Base-by-base conservation (phyloP, 352 stramenopile genomes). In the Elongisporangium senticosum region DNA sequence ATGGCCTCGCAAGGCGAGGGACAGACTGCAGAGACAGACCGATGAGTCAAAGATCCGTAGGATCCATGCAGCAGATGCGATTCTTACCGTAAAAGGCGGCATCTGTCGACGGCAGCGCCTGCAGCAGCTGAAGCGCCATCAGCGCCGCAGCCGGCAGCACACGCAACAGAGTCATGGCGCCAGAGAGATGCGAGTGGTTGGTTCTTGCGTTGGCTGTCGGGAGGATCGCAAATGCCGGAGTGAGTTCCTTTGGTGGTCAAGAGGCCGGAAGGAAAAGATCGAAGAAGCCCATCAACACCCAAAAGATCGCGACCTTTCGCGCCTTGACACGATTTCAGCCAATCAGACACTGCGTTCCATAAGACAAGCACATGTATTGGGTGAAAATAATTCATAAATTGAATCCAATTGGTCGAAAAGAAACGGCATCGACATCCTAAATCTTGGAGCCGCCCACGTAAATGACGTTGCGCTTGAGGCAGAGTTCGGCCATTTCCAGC, bases 401-500 rank as follows among this genome's bases (percentile, higher is more conserved):
- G 60, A 33, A 43, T 43, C 33, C 33, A 17, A 80, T 81, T 77
- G 53, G 56, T 62, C 64, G 53, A 63, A 62, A 61, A 58, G 48
- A 47, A 19, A 33, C 14, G 5, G 7, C 39, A 48, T 33, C 26
- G 11, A 17, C 22, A 37, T 51, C 58, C 53, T 77, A 95, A 39
- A 95, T 91, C 77, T 95, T 95, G 58, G 86, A 86, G 40, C 79
- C 80, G 58, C 86, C 84, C 37, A 96, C 80, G 77, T 96, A 96
- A 53, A 96, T 93, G 72, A 93, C 79, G 61, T 95, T 96, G 68
- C 84, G 81, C 40, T 73, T 83, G 61, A 95, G 77, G 53, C 95
- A 96, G 51, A 99, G 75, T 53, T 93, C 83, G 62, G 90, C 83
- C 96, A 99, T 98, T 62, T 99, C 94, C 56, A 98, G 69, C 67